A percentile compares a stretch with the other conserved stretches of the same genome.
Evolutionary conservation across 495 filamentous ascomycete genomes (phyloP).

Genomic region (Penicillium canariense): DNA sequence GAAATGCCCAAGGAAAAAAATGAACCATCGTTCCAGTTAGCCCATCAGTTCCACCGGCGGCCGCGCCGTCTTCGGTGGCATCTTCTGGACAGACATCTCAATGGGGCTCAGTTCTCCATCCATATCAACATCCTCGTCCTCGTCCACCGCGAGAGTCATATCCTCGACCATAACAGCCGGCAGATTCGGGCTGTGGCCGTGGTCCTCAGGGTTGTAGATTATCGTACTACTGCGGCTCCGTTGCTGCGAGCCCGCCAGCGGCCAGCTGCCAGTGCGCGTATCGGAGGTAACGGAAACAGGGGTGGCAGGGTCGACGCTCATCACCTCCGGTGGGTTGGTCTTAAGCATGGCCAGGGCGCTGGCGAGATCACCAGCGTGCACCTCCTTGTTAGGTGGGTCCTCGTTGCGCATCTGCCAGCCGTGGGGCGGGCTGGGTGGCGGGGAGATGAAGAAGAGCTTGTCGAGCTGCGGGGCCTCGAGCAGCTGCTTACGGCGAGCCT

Average conservation of each 20-base stretch:
- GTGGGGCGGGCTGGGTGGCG: slow-evolving; percentile 85
- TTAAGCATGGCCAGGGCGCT: slow-evolving; percentile 70
- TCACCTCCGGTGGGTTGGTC: slow-evolving; percentile 32
- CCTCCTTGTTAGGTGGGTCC: slow-evolving; percentile 89
- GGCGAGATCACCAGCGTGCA: slow-evolving; percentile 87
- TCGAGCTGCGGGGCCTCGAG: slow-evolving; percentile 78
- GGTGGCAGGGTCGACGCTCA: slow-evolving; percentile 30
- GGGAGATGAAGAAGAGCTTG: slow-evolving; percentile 96
- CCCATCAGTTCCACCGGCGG: slow-evolving; percentile 92
- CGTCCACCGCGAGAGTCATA: slow-evolving; percentile 60
- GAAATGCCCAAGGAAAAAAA: slow-evolving; percentile 16
- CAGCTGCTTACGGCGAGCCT: slow-evolving; percentile 49
- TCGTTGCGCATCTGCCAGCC: slow-evolving; percentile 91
- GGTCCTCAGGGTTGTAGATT: slow-evolving; percentile 72
- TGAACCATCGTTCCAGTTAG: slow-evolving; percentile 10
- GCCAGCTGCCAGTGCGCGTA: slow-evolving; percentile 41
- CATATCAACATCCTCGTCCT: slow-evolving; percentile 33
- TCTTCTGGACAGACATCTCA: slow-evolving; percentile 50
- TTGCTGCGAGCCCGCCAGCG: slow-evolving; percentile 30
- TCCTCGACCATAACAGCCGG: slow-evolving; percentile 92
- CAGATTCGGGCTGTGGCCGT: slow-evolving; percentile 71
- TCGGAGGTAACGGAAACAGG: slow-evolving; percentile 40
- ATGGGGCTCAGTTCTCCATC: slow-evolving; percentile 43
- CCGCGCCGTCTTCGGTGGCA: slow-evolving; percentile 70
- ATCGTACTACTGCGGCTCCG: slow-evolving; percentile 64